Conservation (phyloP, 768 basidiomycete species). For the Neoboletus brunneissimus region DNA sequence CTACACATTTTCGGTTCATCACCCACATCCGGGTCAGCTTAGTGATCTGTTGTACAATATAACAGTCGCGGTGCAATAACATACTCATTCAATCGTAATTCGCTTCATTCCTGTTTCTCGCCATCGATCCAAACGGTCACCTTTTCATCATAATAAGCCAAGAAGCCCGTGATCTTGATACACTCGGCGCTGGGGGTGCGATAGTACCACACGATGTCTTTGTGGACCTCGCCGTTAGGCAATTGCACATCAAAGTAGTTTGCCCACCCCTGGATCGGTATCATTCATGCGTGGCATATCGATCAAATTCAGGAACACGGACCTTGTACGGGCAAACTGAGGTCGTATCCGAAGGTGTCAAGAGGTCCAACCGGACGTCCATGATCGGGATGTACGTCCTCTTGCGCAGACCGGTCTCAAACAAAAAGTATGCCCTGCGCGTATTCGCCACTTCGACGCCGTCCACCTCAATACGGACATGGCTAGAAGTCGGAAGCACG, state of each 20-base stretch:
- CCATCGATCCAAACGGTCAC: slow-evolving; percentile 65
- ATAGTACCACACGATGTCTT: slow-evolving; percentile 66
- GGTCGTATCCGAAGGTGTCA: slow-evolving; percentile 44
- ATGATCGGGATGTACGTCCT: slow-evolving; percentile 61
- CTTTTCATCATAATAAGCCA: slow-evolving; percentile 66
- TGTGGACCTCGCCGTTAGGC: slow-evolving; percentile 40
- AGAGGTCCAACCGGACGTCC: slow-evolving; percentile 50
- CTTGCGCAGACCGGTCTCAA: slow-evolving; percentile 54
- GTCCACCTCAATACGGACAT: slow-evolving; percentile 56
- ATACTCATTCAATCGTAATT: slow-evolving; percentile 10
- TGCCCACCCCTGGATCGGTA: slow-evolving; percentile 48
- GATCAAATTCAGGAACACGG: not conserved
- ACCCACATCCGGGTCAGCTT: no score
- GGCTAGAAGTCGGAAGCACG: slow-evolving; percentile 55
- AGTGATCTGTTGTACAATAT: slow-evolving; percentile 4
- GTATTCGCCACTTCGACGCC: slow-evolving; percentile 63
- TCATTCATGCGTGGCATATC: not conserved
- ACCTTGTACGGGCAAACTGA: slow-evolving; percentile 68
- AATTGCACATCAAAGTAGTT: slow-evolving; percentile 53
- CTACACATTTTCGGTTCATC: no score
- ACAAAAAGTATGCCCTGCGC: slow-evolving; percentile 49
- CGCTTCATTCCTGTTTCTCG: slow-evolving; percentile 42
- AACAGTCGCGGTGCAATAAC: not conserved
- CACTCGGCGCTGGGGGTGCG: slow-evolving; percentile 51
- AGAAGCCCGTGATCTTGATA: slow-evolving; percentile 46